A percentile compares a stretch with the other conserved stretches of the same genome.
These are phyloP conservation scores for Aphanomyces cochlioides DNA, from an alignment of 352 stramenopile genomes.

Conservation along the genomic window DNA sequence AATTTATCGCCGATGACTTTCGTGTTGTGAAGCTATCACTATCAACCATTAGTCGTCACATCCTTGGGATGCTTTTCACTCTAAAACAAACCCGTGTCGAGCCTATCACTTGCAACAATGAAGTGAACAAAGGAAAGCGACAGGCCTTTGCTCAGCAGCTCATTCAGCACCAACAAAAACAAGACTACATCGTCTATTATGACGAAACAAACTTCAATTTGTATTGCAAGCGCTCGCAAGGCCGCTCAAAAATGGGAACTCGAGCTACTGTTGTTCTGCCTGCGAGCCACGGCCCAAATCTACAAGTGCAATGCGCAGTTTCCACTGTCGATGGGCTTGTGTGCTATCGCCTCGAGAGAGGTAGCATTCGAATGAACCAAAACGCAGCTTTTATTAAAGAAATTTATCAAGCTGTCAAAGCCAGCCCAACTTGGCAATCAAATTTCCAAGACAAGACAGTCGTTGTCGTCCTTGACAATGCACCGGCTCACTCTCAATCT, in stretches of 20 bases:
- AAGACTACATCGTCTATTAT: conserved; percentile 30
- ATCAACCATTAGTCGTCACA: conserved; percentile 27
- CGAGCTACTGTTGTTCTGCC: conserved; percentile 9
- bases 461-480: conserved; percentile 34
- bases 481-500: conserved; percentile 24
- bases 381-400: conserved; percentile 30
- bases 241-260: conserved; percentile 8
- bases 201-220: conserved; percentile 34
- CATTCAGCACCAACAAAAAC: background rate
- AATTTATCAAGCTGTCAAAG: conserved; percentile 18
- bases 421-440: background rate
- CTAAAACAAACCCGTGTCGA: conserved; percentile 28
- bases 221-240: conserved; percentile 31
- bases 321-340: conserved; percentile 20
- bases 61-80: conserved; percentile 30
- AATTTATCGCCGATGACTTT: background rate
- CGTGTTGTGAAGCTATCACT: conserved; percentile 1
- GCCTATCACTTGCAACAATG: conserved; percentile 29
- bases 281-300: conserved; percentile 26
- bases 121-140: conserved; percentile 32
- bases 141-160: conserved; percentile 14
- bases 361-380: conserved; percentile 32
- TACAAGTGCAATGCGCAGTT: conserved; percentile 34
- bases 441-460: conserved; percentile 31
- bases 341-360: conserved; percentile 5